Evolutionary conservation across 768 basidiomycete species (phyloP).

Genomic region (Lactarius hengduanensis): DNA sequence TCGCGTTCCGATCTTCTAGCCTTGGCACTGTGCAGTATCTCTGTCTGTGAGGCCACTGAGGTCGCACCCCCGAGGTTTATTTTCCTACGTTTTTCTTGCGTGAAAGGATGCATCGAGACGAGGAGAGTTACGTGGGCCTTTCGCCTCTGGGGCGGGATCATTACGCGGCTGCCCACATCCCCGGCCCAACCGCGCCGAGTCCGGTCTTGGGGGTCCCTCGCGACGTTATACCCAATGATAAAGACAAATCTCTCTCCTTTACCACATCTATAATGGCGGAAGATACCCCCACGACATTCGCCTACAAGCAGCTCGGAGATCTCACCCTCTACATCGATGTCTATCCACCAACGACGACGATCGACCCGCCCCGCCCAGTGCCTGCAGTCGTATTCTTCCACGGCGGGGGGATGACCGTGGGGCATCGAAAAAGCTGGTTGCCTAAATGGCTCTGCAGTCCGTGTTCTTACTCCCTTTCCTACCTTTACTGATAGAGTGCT

Average conservation of each 20-base stretch:
- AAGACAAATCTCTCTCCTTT: too few species aligned
- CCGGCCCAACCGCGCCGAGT: background rate
- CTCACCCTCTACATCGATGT: constrained; percentile 37
- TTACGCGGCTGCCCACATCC: constrained; percentile 11
- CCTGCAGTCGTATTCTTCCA: constrained; percentile 44
- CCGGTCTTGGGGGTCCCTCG: too few species aligned
- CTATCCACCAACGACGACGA: constrained; percentile 39
- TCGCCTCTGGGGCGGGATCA: background rate
- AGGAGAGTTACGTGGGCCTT: background rate
- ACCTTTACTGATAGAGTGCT: background rate
- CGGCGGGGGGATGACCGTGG: constrained; percentile 60
- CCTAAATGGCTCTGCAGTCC: constrained; percentile 62
- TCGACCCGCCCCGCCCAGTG: background rate
- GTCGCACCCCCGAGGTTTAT: constrained; percentile 77
- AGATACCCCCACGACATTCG: constrained; percentile 30
- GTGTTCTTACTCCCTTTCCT: constrained; percentile 22
- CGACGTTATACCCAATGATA: too few species aligned
- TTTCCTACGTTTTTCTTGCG: constrained; percentile 50
- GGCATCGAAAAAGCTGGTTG: constrained; percentile 60
- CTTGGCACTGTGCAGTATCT: constrained; percentile 63
- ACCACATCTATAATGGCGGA: background rate
- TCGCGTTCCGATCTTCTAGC: constrained; percentile 57
- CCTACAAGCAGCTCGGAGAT: constrained; percentile 38
- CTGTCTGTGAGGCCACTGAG: constrained; percentile 48
- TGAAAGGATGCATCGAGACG: constrained; percentile 44